phyloP scores from a whole-genome alignment of 305 asterid genomes.

The Fraxinus albicans region DNA sequence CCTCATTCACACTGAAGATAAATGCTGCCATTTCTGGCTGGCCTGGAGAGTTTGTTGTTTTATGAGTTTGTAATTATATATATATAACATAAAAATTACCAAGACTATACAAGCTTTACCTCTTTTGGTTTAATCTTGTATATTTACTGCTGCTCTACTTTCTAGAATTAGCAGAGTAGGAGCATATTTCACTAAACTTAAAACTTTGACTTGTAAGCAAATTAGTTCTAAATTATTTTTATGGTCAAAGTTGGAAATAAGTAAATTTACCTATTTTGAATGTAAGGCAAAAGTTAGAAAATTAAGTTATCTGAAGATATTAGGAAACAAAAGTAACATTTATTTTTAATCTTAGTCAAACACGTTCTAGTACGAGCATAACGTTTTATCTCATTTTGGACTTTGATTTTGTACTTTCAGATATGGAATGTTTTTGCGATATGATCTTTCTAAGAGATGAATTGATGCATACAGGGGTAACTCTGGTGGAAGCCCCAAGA shows the following conservation, averaged over 20 bases:
- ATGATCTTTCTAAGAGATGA: neutral
- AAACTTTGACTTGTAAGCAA: neutral
- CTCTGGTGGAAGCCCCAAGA: neutral
- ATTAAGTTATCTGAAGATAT: neutral
- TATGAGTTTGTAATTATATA: neutral
- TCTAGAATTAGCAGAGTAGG: neutral
- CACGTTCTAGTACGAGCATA: neutral
- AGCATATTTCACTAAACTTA: neutral
- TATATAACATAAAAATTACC: neutral
- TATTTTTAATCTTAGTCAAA: neutral
- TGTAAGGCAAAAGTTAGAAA: neutral
- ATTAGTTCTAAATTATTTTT: neutral
- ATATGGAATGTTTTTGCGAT: neutral
- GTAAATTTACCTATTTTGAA: neutral
- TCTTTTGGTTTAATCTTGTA: neutral
- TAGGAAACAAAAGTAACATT: neutral
- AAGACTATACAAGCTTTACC: neutral
- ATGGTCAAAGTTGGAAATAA: neutral
- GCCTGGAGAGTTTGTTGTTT: neutral
- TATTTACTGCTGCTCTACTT: neutral
- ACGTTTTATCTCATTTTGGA: slow-evolving; percentile 29
- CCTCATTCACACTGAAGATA: neutral
- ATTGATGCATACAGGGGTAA: neutral
- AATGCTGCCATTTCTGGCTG: neutral
- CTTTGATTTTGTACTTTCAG: neutral